phyloP scores from a whole-genome alignment of 116 monocot species.

The Cymodocea nodosa region DNA sequence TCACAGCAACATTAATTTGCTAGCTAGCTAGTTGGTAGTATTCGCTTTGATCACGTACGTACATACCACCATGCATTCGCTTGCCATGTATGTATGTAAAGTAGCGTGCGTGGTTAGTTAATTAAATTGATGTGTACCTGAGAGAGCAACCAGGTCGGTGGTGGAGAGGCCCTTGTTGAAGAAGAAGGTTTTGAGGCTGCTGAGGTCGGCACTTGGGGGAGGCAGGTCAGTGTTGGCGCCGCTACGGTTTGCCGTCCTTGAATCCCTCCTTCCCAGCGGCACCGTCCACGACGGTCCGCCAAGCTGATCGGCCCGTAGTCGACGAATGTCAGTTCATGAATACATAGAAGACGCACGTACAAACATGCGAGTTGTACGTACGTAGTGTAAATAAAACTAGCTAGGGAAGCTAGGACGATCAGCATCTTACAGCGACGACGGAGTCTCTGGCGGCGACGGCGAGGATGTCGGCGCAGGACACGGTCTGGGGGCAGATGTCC shows the following conservation, averaged over 20 bases:
- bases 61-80: too few relatives aligned
- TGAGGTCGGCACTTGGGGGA: slow-evolving; percentile 36
- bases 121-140: too few relatives aligned
- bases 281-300: slow-evolving; percentile 62
- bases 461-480: slow-evolving; percentile 65
- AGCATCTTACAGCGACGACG: slow-evolving; percentile 21
- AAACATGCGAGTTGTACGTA: too few relatives aligned
- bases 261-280: slow-evolving; percentile 42
- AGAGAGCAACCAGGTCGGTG: slow-evolving; percentile 57
- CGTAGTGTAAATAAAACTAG: too few relatives aligned
- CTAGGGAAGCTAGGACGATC: too few relatives aligned
- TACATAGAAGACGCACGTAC: too few relatives aligned
- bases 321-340: too few relatives aligned
- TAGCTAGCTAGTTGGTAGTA: too few relatives aligned
- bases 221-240: slow-evolving; percentile 37
- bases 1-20: too few relatives aligned
- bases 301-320: not conserved
- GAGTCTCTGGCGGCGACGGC: slow-evolving; percentile 47
- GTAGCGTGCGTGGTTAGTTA: too few relatives aligned
- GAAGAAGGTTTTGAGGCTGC: slow-evolving; percentile 44
- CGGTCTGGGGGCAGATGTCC: slow-evolving; percentile 26
- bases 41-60: too few relatives aligned
- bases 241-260: slow-evolving; percentile 45
- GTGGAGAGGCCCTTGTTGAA: slow-evolving; percentile 49
- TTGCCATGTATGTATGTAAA: too few relatives aligned